These are phyloP conservation scores for Cystobasidium pallidum DNA, from an alignment of 1,284 basidiomycete species.

Conservation along the genomic window DNA sequence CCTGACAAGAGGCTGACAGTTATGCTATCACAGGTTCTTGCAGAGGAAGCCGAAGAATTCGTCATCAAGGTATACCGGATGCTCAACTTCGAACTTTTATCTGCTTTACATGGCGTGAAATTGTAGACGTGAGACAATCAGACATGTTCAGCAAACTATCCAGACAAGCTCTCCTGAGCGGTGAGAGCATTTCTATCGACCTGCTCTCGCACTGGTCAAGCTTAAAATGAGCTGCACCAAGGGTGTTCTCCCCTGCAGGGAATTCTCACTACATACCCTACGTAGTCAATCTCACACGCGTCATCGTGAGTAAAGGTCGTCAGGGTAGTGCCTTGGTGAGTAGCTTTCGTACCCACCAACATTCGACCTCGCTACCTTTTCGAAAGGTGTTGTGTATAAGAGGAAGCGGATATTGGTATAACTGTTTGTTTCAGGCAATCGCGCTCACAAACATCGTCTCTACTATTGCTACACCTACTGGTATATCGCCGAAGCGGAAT, in stretches of 20 bases:
- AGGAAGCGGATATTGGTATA: not conserved
- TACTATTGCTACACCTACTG: not conserved
- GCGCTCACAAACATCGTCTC: not conserved
- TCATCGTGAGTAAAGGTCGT: not conserved
- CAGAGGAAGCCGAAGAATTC: constrained; percentile 53
- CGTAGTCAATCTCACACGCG: not conserved
- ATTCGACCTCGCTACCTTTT: not conserved
- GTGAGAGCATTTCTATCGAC: constrained; percentile 12
- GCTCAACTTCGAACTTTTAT: constrained; percentile 45
- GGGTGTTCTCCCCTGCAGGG: constrained; percentile 1
- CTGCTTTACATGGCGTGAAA: constrained; percentile 34
- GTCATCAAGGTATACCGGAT: constrained; percentile 49
- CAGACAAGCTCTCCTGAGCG: constrained; percentile 3
- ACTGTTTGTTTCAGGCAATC: not conserved
- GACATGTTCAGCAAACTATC: not conserved
- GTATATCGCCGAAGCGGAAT: not conserved
- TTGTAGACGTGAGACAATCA: constrained; percentile 1
- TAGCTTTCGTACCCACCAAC: constrained; percentile 6
- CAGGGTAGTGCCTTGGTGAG: constrained; percentile 10
- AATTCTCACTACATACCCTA: not conserved
- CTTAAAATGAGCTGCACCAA: not conserved
- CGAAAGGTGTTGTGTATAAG: not conserved
- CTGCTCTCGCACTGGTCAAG: not conserved
- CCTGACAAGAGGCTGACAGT: too few relatives aligned
- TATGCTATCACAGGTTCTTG: constrained; percentile 51